These are phyloP conservation scores for Brassica juncea DNA, from an alignment of 345 rosid species.

Conservation along the genomic window DNA sequence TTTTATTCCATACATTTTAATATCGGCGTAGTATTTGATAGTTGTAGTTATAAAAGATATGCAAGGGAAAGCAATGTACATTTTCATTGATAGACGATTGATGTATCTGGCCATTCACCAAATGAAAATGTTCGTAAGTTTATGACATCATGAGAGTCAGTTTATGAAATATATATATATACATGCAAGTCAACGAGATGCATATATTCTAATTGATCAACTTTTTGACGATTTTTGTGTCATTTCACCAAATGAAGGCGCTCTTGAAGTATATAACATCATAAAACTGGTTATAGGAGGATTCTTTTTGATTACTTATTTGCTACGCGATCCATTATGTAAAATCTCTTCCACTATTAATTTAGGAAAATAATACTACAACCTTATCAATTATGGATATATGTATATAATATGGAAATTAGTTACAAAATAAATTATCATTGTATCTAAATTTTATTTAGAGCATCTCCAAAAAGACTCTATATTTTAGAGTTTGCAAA, in stretches of 20 bases:
- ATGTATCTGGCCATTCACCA: slow-evolving; percentile 5
- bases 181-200: slow-evolving; percentile 12
- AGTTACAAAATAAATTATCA: neutral
- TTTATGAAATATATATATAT: neutral
- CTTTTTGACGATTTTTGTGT: too few species aligned
- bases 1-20: neutral
- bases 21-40: neutral
- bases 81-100: neutral
- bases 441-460: neutral
- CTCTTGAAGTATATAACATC: neutral
- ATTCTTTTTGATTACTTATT: neutral
- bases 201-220: neutral
- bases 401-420: neutral
- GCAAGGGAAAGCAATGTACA: neutral
- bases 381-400: neutral
- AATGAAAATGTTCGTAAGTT: neutral
- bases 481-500: too few species aligned
- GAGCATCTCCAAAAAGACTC: neutral
- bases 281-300: neutral
- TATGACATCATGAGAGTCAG: slow-evolving; percentile 16
- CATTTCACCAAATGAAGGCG: slow-evolving; percentile 1
- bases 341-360: neutral
- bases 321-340: neutral
- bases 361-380: neutral
- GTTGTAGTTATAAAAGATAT: neutral